A percentile compares a stretch with the other conserved stretches of the same genome.
These are phyloP conservation scores for Globisporangium nunn DNA, from an alignment of 352 stramenopile genomes.

Conservation along the genomic window DNA sequence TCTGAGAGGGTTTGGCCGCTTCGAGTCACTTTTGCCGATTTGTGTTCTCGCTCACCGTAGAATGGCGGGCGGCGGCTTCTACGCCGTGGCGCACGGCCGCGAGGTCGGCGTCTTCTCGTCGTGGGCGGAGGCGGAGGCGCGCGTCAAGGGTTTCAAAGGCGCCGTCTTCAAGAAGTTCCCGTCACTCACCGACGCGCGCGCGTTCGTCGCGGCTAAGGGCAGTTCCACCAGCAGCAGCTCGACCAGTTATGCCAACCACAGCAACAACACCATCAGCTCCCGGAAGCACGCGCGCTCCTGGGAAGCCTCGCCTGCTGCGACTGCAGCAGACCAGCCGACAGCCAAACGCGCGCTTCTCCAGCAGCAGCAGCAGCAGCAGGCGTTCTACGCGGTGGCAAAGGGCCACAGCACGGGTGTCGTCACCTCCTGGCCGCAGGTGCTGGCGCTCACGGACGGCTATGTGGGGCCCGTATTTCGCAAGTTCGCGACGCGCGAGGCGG, in stretches of 20 bases:
- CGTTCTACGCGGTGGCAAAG: conserved; percentile 30
- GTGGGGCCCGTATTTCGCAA: conserved; percentile 21
- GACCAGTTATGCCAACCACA: background rate
- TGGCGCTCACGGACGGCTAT: conserved; percentile 22
- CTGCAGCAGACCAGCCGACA: background rate
- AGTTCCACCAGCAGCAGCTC: background rate
- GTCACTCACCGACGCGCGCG: conserved; percentile 32
- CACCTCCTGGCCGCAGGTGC: conserved; percentile 24
- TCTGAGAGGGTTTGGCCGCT: background rate
- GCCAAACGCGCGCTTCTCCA: background rate
- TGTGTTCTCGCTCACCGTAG: background rate
- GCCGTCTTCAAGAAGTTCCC: conserved; percentile 65
- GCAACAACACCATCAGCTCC: background rate
- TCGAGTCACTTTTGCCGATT: background rate
- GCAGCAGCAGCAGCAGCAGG: background rate
- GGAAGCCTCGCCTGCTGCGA: background rate
- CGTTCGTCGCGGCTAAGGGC: conserved; percentile 25
- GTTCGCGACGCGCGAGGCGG: conserved; percentile 20
- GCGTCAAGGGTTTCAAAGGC: conserved; percentile 50
- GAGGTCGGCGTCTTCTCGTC: conserved; percentile 43
- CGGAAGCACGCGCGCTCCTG: conserved; percentile 3
- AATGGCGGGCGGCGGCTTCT: conserved; percentile 38
- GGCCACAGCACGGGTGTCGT: conserved; percentile 29
- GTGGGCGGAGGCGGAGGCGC: conserved; percentile 35
- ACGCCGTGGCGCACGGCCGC: conserved; percentile 55